Percentiles rank a stretch among this genome's conserved stretches.
These are phyloP conservation scores for Graphilbum sp. DNA, from an alignment of 2,329 filamentous ascomycete genomes.

Conservation along the genomic window DNA sequence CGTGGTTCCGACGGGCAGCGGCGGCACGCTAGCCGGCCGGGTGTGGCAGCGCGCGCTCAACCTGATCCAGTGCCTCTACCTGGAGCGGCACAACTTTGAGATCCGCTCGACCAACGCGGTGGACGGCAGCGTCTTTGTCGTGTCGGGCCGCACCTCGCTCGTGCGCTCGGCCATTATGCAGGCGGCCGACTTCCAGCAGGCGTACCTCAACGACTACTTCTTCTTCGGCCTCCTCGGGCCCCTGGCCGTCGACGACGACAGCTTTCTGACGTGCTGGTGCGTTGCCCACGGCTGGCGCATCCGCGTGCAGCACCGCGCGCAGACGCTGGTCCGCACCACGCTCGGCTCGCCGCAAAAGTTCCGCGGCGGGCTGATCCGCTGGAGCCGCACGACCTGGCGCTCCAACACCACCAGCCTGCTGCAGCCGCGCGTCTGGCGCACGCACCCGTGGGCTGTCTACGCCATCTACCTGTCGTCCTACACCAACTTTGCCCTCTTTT, in stretches of 20 bases:
- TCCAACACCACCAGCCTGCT: slow-evolving; percentile 34
- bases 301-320: slow-evolving; percentile 33
- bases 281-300: slow-evolving; percentile 34
- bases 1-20: slow-evolving; percentile 8
- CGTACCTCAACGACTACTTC: slow-evolving; percentile 34
- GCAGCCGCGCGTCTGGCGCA: slow-evolving; percentile 19
- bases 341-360: slow-evolving; percentile 32
- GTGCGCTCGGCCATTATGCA: slow-evolving; percentile 34
- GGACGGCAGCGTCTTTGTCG: slow-evolving; percentile 41
- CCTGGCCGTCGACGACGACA: slow-evolving; percentile 42
- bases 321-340: slow-evolving; percentile 32
- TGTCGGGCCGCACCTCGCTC: slow-evolving; percentile 36
- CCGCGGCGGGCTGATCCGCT: slow-evolving; percentile 34
- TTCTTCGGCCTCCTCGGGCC: slow-evolving; percentile 25
- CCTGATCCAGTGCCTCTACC: slow-evolving; percentile 40
- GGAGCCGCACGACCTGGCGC: slow-evolving; percentile 41
- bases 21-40: background rate
- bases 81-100: slow-evolving; percentile 47
- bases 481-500: slow-evolving; percentile 37
- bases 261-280: slow-evolving; percentile 39
- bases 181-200: slow-evolving; percentile 21
- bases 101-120: slow-evolving; percentile 36
- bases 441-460: slow-evolving; percentile 35
- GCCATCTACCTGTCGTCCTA: slow-evolving; percentile 37
- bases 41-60: slow-evolving; percentile 26